phyloP scores from a whole-genome alignment of 306 rosid species.

The Pterocarpus macrocarpus region DNA sequence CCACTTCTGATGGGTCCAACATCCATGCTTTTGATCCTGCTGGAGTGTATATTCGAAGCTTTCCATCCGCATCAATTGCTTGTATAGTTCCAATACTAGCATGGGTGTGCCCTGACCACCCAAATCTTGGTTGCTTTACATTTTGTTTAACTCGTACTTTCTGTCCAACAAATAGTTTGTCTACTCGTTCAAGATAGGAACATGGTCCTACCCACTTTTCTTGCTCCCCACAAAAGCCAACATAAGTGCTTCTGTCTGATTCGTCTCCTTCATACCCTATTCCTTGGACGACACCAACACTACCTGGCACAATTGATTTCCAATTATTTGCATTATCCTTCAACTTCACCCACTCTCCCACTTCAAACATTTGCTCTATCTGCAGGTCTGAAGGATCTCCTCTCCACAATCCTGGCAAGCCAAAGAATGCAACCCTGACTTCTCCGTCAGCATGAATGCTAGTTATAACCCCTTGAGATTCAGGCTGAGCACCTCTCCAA shows the following conservation, averaged over 20 bases:
- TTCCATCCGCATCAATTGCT: constrained; percentile 93
- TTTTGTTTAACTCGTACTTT: constrained; percentile 76
- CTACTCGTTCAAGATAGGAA: constrained; percentile 74
- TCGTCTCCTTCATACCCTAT: constrained; percentile 80
- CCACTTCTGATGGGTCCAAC: constrained; percentile 96
- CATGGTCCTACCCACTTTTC: constrained; percentile 92
- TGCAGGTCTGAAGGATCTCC: constrained; percentile 96
- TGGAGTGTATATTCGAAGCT: constrained; percentile 88
- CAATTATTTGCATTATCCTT: constrained; percentile 66
- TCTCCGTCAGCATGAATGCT: constrained; percentile 95
- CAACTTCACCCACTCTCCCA: constrained; percentile 96
- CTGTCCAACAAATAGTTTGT: constrained; percentile 79
- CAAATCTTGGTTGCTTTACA: constrained; percentile 87
- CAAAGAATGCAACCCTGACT: constrained; percentile 81
- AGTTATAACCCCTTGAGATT: constrained; percentile 83
- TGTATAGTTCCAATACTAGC: constrained; percentile 80
- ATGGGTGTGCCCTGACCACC: constrained; percentile 96
- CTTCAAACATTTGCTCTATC: constrained; percentile 82
- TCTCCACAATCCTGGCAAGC: constrained; percentile 88
- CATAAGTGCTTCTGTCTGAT: constrained; percentile 77
- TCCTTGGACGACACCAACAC: constrained; percentile 95
- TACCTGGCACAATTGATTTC: constrained; percentile 87
- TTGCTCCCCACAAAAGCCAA: constrained; percentile 94
- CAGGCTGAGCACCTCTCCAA: constrained; percentile 89
- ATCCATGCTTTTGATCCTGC: constrained; percentile 94